Evolutionary conservation across 2,329 filamentous ascomycete genomes (phyloP).

Genomic region (Sphaerulina vaccinii): DNA sequence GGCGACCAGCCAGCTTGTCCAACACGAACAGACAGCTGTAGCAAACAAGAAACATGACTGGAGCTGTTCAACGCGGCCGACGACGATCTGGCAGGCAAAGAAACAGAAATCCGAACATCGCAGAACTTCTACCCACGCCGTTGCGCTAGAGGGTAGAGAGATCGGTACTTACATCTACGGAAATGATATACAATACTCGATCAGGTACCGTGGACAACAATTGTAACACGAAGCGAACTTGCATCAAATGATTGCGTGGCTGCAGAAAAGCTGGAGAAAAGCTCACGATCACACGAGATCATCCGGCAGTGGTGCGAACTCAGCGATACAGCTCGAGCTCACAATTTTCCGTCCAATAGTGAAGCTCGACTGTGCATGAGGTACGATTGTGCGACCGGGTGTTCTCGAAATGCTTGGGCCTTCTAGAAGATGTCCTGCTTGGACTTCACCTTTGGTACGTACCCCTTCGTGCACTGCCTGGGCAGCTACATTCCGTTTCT

Average conservation of each 20-base stretch:
- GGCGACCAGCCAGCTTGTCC: neutral
- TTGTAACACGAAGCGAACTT: too few relatives aligned
- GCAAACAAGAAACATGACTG: too few relatives aligned
- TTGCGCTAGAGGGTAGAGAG: too few relatives aligned
- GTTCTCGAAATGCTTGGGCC: neutral
- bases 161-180: neutral
- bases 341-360: constrained; percentile 14
- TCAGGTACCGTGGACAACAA: too few relatives aligned
- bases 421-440: neutral
- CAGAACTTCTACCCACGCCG: neutral
- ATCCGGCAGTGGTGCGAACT: constrained; percentile 4
- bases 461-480: too few relatives aligned
- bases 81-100: neutral
- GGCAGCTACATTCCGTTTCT: too few relatives aligned
- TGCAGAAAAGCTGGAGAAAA: neutral
- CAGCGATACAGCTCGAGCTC: constrained; percentile 1
- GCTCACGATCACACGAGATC: neutral
- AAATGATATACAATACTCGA: constrained; percentile 2
- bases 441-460: constrained; percentile 4
- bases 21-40: too few relatives aligned
- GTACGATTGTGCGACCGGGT: neutral
- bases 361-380: neutral
- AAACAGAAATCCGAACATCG: neutral
- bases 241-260: too few relatives aligned
- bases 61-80: neutral